phyloP scores from a whole-genome alignment of 768 basidiomycete species.

The Russula olivacea region DNA sequence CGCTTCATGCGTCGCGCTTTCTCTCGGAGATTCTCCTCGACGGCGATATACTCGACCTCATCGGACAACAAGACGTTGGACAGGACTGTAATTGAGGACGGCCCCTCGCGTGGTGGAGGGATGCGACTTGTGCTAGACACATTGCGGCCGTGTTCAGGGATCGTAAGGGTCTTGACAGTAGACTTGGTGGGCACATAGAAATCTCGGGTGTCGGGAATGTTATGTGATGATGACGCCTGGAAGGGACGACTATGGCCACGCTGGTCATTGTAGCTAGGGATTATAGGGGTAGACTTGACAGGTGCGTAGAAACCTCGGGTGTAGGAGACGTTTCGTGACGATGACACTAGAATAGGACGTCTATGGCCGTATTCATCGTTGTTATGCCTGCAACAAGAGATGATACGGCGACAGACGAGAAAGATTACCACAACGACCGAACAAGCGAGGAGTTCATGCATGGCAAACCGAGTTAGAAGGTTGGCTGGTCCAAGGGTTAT shows the following conservation, averaged over 20 bases:
- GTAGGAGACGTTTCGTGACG: background rate
- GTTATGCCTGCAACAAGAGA: background rate
- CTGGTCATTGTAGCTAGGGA: no score
- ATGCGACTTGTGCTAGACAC: no score
- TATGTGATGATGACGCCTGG: no score
- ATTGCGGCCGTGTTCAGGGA: no score
- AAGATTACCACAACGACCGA: background rate
- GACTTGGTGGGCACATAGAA: no score
- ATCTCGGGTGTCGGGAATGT: no score
- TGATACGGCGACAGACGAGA: background rate
- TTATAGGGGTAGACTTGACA: no score
- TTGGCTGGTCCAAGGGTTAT: background rate
- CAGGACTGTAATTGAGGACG: no score
- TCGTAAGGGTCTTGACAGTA: no score
- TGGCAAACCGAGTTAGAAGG: background rate
- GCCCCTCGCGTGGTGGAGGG: no score
- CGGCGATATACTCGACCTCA: background rate
- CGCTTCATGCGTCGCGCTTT: background rate
- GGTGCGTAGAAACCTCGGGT: no score
- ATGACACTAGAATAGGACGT: background rate
- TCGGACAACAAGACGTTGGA: background rate
- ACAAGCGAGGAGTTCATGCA: background rate
- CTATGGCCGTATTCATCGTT: background rate
- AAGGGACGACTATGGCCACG: no score
- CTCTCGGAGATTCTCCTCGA: constrained; percentile 3